phyloP scores from a whole-genome alignment of 768 basidiomycete genomes.

The Termitomyces heimii region DNA sequence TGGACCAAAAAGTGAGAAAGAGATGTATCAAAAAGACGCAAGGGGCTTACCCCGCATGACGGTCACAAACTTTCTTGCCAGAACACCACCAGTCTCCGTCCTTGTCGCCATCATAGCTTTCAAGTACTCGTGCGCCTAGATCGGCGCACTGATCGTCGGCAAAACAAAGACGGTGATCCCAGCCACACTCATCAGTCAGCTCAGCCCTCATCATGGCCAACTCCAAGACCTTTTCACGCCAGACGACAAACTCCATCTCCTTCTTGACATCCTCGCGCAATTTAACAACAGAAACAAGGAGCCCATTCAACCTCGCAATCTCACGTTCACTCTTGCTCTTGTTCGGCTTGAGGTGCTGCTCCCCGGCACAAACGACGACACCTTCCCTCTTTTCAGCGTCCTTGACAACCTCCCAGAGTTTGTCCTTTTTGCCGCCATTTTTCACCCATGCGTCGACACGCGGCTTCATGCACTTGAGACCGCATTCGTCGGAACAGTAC shows the following conservation, averaged over 20 bases:
- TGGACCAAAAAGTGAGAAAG: not conserved
- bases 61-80: constrained; percentile 68
- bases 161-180: constrained; percentile 82
- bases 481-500: constrained; percentile 89
- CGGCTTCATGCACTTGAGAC: constrained; percentile 63
- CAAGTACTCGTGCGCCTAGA: constrained; percentile 58
- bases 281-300: constrained; percentile 52
- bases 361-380: constrained; percentile 43
- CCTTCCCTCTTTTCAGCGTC: constrained; percentile 67
- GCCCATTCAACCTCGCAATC: constrained; percentile 42
- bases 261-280: constrained; percentile 61
- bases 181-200: constrained; percentile 71
- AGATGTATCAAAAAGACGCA: not conserved
- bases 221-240: constrained; percentile 65
- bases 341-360: constrained; percentile 19
- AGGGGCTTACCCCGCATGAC: constrained; percentile 67
- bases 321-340: constrained; percentile 51
- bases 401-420: constrained; percentile 73
- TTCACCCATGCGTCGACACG: constrained; percentile 59
- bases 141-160: constrained; percentile 78
- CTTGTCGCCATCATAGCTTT: constrained; percentile 54
- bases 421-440: constrained; percentile 55
- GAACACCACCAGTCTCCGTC: constrained; percentile 76
- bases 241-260: constrained; percentile 62
- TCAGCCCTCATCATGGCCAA: constrained; percentile 65